Conservation (phyloP, 108 stramenopile species). For the Cyclotella atomus region DNA sequence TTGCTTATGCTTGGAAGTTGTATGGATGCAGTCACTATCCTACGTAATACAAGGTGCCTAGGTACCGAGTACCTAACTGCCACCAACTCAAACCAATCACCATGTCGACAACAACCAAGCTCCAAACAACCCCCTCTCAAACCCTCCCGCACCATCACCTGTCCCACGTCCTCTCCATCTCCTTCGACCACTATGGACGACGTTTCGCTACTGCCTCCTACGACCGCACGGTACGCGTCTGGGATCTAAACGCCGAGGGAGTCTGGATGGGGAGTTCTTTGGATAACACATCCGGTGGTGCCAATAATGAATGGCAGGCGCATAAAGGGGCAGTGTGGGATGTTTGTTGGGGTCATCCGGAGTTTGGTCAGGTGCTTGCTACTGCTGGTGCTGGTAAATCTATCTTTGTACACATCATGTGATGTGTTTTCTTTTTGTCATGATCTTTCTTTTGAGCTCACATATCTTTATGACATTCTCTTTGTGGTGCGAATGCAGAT, state of each 20-base stretch:
- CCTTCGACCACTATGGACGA: conserved; percentile 93
- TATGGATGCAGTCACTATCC: too few relatives aligned
- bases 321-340: conserved; percentile 84
- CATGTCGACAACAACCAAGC: conserved; percentile 12
- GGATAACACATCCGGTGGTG: conserved; percentile 11
- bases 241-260: conserved; percentile 84
- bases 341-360: conserved; percentile 94
- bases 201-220: conserved; percentile 92
- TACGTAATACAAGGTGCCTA: too few relatives aligned
- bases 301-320: conserved; percentile 81
- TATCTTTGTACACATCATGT: neutral
- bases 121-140: conserved; percentile 34
- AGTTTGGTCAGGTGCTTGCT: conserved; percentile 94
- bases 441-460: neutral
- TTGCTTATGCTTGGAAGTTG: too few relatives aligned
- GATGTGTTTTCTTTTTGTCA: neutral
- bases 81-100: too few relatives aligned
- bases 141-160: conserved; percentile 59
- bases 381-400: conserved; percentile 79
- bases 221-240: conserved; percentile 89
- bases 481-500: conserved; percentile 59
- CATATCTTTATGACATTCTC: neutral
- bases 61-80: too few relatives aligned
- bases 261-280: conserved; percentile 24
- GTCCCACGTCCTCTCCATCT: conserved; percentile 87